Percentiles rank a stretch among this genome's conserved stretches.
phyloP scores from a whole-genome alignment of 2,329 filamentous ascomycete species.

The Calycina herbarum region DNA sequence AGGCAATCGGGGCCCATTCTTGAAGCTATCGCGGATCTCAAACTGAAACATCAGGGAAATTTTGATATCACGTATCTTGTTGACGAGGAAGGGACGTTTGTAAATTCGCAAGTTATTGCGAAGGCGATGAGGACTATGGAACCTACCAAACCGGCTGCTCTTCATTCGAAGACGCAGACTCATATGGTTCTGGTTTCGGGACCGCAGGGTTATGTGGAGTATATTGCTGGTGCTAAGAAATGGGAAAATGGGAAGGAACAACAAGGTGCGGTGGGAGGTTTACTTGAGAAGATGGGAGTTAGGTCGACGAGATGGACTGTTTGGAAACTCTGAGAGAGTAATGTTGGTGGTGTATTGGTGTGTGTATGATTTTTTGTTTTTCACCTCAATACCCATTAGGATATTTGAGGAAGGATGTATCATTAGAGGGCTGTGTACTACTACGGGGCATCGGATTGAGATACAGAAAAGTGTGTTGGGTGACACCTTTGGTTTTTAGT shows the following conservation, averaged over 20 bases:
- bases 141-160: conserved; percentile 31
- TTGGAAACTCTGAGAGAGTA: conserved; percentile 37
- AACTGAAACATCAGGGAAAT: conserved; percentile 53
- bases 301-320: conserved; percentile 39
- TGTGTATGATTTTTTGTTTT: too few species aligned
- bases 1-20: conserved; percentile 50
- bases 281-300: conserved; percentile 57
- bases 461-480: too few species aligned
- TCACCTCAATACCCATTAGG: too few species aligned
- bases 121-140: conserved; percentile 26
- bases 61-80: conserved; percentile 74
- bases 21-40: conserved; percentile 62
- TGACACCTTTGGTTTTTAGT: too few species aligned
- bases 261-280: conserved; percentile 72
- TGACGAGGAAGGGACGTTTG: conserved; percentile 73
- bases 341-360: neutral
- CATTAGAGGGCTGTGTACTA: too few species aligned
- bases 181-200: conserved; percentile 83
- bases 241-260: conserved; percentile 72
- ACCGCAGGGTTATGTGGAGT: conserved; percentile 82
- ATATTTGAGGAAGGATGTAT: too few species aligned
- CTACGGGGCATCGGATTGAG: too few species aligned
- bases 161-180: conserved; percentile 35
- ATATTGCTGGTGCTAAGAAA: conserved; percentile 77
- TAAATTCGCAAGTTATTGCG: conserved; percentile 55